phyloP scores from a whole-genome alignment of 1,284 basidiomycete genomes.

The Hemileia vastatrix region DNA sequence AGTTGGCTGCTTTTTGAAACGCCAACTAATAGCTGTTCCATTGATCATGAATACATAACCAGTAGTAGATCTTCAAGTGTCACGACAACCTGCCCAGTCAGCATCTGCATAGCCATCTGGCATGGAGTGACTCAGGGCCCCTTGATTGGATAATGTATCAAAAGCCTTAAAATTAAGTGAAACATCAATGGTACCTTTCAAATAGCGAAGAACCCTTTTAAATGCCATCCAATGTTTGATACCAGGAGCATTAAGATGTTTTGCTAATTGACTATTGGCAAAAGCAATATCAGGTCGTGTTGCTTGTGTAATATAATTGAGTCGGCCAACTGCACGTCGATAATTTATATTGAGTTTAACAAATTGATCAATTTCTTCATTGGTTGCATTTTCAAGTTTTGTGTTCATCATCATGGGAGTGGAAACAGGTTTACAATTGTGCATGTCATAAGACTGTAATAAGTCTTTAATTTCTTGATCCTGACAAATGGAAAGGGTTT shows the following conservation, averaged over 20 bases:
- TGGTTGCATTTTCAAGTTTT: not conserved
- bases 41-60: no score
- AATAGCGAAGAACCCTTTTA: not conserved
- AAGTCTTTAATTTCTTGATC: not conserved
- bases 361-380: not conserved
- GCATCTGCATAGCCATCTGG: not conserved
- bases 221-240: not conserved
- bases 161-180: not conserved
- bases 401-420: not conserved
- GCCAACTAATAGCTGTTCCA: no score
- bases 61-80: not conserved
- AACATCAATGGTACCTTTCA: not conserved
- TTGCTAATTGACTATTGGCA: not conserved
- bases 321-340: not conserved
- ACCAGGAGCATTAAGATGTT: not conserved
- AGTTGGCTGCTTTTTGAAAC: no score
- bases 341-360: not conserved
- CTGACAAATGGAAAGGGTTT: no score
- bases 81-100: not conserved
- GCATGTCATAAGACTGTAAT: not conserved
- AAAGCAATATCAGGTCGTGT: not conserved
- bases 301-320: not conserved
- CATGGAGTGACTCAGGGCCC: no score
- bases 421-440: not conserved
- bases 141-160: no score